Evolutionary conservation across 495 filamentous ascomycete genomes (phyloP), one percentile per base, ranked within the genome.

Genomic region (Alectoria sarmentosa): DNA sequence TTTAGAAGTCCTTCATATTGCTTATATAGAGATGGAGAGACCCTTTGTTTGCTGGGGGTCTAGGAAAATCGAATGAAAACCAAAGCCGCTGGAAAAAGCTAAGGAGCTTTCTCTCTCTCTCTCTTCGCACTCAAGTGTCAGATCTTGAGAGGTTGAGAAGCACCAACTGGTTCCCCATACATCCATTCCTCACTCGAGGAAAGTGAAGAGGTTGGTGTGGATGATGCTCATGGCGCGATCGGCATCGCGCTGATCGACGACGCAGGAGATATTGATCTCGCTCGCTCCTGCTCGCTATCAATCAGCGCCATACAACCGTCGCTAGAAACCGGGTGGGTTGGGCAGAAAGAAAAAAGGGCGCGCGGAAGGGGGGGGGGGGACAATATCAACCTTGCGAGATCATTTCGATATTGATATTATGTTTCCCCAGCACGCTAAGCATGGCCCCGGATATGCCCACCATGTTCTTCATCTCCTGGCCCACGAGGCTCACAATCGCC

Each of bases 191-290:
- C 70, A 55, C 30, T 55, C 30, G 6, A 80, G 66, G 66, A 82
- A 82, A 30, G 78, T 82, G 70, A 98, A 96, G 63, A 96, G 82
- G 77, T 86, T 90, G 21, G 92, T 96, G 73, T 98, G 92, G 58
- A 98, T 82, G 69, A 96, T 88, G 70, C 92, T 96, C 79, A 96
- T 86, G 19, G 92, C 92, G 63, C 92, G 84, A 64, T 90, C 89
- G 38, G 92, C 91, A 66, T 95, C 90, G 70, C 87, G 81, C 70
- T 89, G 89, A 71, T 93, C 90, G 69, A 98, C 92, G 10, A 98
- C 92, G 73, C 92, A 97, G n/a, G 90, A 94, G 62, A 97, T 97
- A 74, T 96, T 96, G 76, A 97, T 97, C 79, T 97, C 92, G 71
- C 91, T 96, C 56, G 92, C 91, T 65, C 92, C 92, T 94, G 76